Percentiles rank a stretch among this genome's conserved stretches.
Evolutionary conservation across 257 asterid genomes (phyloP).

Genomic region (Solanum lignicaule): DNA sequence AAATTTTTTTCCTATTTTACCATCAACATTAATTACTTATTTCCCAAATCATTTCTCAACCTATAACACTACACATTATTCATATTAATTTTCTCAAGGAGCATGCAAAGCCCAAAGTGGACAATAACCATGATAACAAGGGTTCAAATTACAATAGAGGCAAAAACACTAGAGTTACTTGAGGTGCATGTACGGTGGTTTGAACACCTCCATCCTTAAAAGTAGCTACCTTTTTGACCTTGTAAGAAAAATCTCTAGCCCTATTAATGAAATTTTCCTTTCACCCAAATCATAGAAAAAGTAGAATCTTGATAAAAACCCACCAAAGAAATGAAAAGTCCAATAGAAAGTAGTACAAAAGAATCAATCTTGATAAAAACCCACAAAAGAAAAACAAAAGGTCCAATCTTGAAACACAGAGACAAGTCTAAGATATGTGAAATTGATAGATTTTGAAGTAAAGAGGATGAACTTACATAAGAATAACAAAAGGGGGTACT

Average conservation of each 20-base stretch:
- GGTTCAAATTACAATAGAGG: background rate
- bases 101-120: background rate
- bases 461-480: slow-evolving; percentile 36
- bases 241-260: background rate
- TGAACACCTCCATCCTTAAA: background rate
- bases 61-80: background rate
- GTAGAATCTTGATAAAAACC: background rate
- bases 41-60: background rate
- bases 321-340: background rate
- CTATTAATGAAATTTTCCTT: background rate
- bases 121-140: background rate
- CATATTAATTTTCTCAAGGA: background rate
- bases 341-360: background rate
- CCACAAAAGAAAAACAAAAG: background rate
- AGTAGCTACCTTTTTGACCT: background rate
- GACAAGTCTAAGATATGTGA: background rate
- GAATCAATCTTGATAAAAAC: background rate
- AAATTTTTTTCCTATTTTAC: background rate
- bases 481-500: slow-evolving; percentile 93
- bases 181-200: background rate
- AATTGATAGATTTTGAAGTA: background rate
- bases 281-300: background rate
- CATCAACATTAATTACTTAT: background rate
- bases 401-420: background rate
- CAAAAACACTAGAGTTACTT: background rate